Evolutionary conservation across 2,329 filamentous ascomycete genomes (phyloP).

Genomic region (Aureobasidium musti): DNA sequence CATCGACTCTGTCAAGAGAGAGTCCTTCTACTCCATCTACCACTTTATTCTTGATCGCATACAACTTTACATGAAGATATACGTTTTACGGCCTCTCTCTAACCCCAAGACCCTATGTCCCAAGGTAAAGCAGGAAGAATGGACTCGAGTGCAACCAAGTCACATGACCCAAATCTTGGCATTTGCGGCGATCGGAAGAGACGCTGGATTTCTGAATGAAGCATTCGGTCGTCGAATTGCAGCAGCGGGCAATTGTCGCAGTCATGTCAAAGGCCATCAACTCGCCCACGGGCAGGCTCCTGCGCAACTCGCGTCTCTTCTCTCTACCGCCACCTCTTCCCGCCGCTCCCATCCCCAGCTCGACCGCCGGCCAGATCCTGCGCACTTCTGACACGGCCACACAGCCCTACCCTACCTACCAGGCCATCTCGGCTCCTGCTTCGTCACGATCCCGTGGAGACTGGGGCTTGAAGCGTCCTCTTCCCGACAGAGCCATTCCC

Average conservation of each 20-base stretch:
- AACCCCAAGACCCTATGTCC: background rate
- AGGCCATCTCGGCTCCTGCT: slow-evolving; percentile 76
- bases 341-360: slow-evolving; percentile 51
- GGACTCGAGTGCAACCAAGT: background rate
- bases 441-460: slow-evolving; percentile 76
- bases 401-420: slow-evolving; percentile 73
- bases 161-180: slow-evolving; percentile 20
- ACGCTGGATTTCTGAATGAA: background rate
- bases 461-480: slow-evolving; percentile 86
- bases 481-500: slow-evolving; percentile 74
- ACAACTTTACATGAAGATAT: too few species aligned
- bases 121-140: background rate
- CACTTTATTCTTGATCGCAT: background rate
- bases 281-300: slow-evolving; percentile 66
- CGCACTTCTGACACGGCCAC: slow-evolving; percentile 70
- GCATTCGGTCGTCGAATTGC: background rate
- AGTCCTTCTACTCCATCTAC: background rate
- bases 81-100: background rate
- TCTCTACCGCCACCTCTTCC: slow-evolving; percentile 77
- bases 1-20: background rate
- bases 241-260: background rate
- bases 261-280: slow-evolving; percentile 44
- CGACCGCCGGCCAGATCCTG: slow-evolving; percentile 53
- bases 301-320: slow-evolving; percentile 88
- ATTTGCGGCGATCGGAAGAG: slow-evolving; percentile 22